Conservation (phyloP, 1,284 basidiomycete genomes). For the Ustilago vetiveriae region DNA sequence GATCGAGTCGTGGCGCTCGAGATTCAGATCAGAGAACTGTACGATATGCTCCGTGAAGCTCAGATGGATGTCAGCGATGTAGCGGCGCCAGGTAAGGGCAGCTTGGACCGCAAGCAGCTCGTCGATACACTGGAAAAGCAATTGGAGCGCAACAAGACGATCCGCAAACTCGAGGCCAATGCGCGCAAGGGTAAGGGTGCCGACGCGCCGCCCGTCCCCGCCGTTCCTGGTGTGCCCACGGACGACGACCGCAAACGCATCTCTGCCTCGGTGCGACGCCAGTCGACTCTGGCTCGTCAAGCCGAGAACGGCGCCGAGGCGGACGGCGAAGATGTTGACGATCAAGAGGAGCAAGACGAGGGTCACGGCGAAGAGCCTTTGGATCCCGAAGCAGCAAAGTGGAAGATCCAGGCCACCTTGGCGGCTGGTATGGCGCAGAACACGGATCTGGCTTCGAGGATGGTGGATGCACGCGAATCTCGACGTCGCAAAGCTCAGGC, state of each 20-base stretch:
- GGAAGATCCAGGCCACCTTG: conserved; percentile 64
- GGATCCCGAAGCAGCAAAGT: conserved; percentile 58
- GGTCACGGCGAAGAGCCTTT: conserved; percentile 32
- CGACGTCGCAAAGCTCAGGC: conserved; percentile 36
- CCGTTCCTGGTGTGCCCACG: conserved; percentile 24
- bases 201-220: conserved; percentile 18
- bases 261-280: conserved; percentile 42
- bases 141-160: conserved; percentile 65
- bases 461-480: conserved; percentile 62
- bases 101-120: conserved; percentile 69
- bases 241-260: conserved; percentile 51
- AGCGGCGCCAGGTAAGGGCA: conserved; percentile 50
- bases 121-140: conserved; percentile 70
- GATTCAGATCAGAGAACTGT: conserved; percentile 90
- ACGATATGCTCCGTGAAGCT: conserved; percentile 82
- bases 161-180: conserved; percentile 67
- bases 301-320: conserved; percentile 9
- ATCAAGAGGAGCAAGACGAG: conserved; percentile 16
- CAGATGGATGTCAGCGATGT: conserved; percentile 74
- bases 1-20: conserved; percentile 88
- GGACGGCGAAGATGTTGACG: conserved; percentile 11
- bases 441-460: conserved; percentile 58
- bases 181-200: conserved; percentile 52
- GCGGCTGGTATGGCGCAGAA: conserved; percentile 65
- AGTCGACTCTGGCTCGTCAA: conserved; percentile 30